Base-by-base conservation (phyloP, 176 grass and related monocot genomes). In the Avena sativa region DNA sequence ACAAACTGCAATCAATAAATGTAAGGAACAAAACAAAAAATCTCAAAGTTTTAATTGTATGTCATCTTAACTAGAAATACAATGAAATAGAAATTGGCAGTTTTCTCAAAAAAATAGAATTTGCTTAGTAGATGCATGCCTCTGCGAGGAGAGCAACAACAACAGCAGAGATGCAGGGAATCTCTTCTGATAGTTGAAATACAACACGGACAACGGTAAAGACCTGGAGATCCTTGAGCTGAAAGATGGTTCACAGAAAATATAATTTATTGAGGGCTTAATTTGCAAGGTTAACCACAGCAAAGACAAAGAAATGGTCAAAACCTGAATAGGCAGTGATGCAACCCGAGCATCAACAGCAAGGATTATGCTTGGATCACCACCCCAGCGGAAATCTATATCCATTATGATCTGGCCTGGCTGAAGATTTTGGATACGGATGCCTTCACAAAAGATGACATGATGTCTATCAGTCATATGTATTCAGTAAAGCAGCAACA, bases 301-400 rank as follows among this genome's bases (percentile, higher is more conserved):
- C 12, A 70, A 79, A 44, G 19, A 67, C 38, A 43, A 70, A 50
- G 21, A 47, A 38, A 85, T 28, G 81, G 79, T 51, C 69, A 8
- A 53, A 88, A 98, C 97, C 92, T 98, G 97, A 85, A 98, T 98
- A 44, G 96, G 97, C 51, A 98, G 80, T 83, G 97, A 96, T 81
- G 97, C 97, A 83, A 98, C 94, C 26, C 88, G 36, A 80, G 97
- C 94, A 32, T 98, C 97, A 86, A 98, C 97, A 84, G 88, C 97
- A 80, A 98, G 97, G 83, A 98, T 96, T 88, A 98, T 98, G 80
- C 92, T 98, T 75, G 92, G 93, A 88, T 98, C 82, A 85, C 97
- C 97, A 83, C 97, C 97, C 97, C 97, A 98, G 57, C 97, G 92
- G 36, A 98, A 89, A 89, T 98, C 97, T 88, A 98, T 90, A 86